Conservation (phyloP, 306 rosid species). For the Trifolium repens region DNA sequence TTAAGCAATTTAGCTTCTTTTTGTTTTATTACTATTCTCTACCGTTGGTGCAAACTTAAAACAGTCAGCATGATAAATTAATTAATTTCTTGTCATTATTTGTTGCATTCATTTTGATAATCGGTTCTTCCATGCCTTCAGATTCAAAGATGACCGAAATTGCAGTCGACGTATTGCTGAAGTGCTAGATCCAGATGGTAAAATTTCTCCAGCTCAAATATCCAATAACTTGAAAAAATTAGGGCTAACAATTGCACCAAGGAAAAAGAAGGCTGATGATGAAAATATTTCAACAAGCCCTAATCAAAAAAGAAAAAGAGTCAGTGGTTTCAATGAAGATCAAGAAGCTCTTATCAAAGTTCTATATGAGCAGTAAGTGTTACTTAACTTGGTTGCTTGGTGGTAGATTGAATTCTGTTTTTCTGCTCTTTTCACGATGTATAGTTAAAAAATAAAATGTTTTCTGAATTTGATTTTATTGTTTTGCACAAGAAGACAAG, state of each 20-base stretch:
- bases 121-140: slow-evolving; percentile 41
- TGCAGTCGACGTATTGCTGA: slow-evolving; percentile 73
- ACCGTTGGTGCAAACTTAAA: slow-evolving; percentile 13
- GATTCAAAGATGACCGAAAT: slow-evolving; percentile 71
- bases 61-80: slow-evolving; percentile 6
- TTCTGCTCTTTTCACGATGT: slow-evolving; percentile 2
- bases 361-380: slow-evolving; percentile 84
- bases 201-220: slow-evolving; percentile 70
- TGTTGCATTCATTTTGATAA: slow-evolving; percentile 34
- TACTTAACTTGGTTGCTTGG: slow-evolving; percentile 41
- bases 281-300: slow-evolving; percentile 44
- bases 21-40: not conserved
- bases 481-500: not conserved
- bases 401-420: slow-evolving; percentile 36
- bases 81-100: slow-evolving; percentile 1
- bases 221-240: slow-evolving; percentile 71
- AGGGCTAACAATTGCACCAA: slow-evolving; percentile 60
- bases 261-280: slow-evolving; percentile 51
- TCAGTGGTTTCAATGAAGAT: slow-evolving; percentile 69
- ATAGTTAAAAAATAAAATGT: slow-evolving; percentile 14
- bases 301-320: slow-evolving; percentile 66
- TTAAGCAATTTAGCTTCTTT: slow-evolving; percentile 22
- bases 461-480: slow-evolving; percentile 21
- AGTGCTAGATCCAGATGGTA: slow-evolving; percentile 71
- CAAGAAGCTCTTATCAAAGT: slow-evolving; percentile 71